Evolutionary conservation across 2,329 filamentous ascomycete species (phyloP).

Genomic region (Laburnicola sp.): DNA sequence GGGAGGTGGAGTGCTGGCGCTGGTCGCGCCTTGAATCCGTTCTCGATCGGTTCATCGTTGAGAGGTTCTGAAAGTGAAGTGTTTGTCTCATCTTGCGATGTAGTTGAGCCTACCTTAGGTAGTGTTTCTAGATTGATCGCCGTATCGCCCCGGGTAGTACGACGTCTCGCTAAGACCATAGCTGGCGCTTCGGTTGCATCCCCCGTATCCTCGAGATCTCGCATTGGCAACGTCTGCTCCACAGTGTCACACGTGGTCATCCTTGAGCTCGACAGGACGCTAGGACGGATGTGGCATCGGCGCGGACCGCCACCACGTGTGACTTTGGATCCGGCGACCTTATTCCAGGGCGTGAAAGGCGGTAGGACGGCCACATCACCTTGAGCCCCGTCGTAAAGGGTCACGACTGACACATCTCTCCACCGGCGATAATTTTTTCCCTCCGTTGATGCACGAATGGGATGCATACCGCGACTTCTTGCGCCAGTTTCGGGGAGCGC

Average conservation of each 20-base stretch:
- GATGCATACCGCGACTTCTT: conserved; percentile 2
- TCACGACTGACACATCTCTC: too few species aligned
- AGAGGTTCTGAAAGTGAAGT: background rate
- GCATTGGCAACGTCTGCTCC: background rate
- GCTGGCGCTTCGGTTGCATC: background rate
- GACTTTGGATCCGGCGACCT: background rate
- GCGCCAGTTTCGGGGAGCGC: conserved; percentile 7
- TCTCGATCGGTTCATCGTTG: background rate
- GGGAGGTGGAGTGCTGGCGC: background rate
- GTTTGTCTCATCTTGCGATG: background rate
- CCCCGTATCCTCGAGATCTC: background rate
- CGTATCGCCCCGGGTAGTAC: conserved; percentile 2
- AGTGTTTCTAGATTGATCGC: background rate
- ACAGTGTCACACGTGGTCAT: too few species aligned
- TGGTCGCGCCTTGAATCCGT: background rate
- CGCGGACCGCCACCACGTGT: background rate
- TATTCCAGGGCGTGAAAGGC: background rate
- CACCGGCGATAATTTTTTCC: background rate
- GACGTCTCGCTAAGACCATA: background rate
- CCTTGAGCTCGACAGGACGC: background rate
- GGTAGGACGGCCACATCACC: background rate
- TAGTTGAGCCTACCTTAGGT: too few species aligned
- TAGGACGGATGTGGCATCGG: background rate
- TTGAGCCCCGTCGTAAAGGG: background rate
- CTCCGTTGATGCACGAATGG: background rate